Base-by-base conservation (phyloP, 768 basidiomycete genomes). In the Boletus subcaerulescens region DNA sequence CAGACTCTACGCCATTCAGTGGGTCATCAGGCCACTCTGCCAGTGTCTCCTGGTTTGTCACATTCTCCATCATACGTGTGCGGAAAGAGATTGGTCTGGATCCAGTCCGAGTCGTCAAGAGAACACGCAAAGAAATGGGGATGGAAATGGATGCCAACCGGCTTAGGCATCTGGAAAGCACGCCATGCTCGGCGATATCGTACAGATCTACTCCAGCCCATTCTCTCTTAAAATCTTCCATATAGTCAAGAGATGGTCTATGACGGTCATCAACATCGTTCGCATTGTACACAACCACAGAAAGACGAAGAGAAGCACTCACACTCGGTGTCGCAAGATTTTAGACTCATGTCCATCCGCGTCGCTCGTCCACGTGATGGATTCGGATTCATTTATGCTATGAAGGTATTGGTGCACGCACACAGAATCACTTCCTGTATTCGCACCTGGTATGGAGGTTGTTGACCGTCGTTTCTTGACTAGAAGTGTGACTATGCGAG, bases 181-280 rank as follows among this genome's bases (percentile, higher is more conserved):
- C 3, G 29, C 51, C 53, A 10, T 26, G 38, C 35, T 61, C 42
- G 1, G 59, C 56, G 20, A 52, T 39, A 15, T 55, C 59, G 14
- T 52, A 44, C 17, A 44, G 38, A 40, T 50, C 53, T 22, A 57
- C 48, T 3, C 22, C 24, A 11, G 5, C 18, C 41, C 32, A 20
- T 40, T 33, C 42, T 12, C 18, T 20, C 29, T 20, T 41, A 29
- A 35, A 42, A 24, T 38, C 49, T 4, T 57, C 58, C 33, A 57
- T 5, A 24, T 42, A 36, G 20, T 50, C 48, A 6, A 55, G 14
- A 38, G 50, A 63, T 3, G 52, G 52, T 11, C 62, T 63, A 32
- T 3, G 3, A 4, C 29, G 46, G n/a, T 4, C 15, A n/a, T 47
- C 38, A 56, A 5, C 43, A 22, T 56, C 36, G 14, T 29, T 39